Base-by-base conservation (phyloP, 2,329 filamentous ascomycete genomes). In the Penicillium crustosum region DNA sequence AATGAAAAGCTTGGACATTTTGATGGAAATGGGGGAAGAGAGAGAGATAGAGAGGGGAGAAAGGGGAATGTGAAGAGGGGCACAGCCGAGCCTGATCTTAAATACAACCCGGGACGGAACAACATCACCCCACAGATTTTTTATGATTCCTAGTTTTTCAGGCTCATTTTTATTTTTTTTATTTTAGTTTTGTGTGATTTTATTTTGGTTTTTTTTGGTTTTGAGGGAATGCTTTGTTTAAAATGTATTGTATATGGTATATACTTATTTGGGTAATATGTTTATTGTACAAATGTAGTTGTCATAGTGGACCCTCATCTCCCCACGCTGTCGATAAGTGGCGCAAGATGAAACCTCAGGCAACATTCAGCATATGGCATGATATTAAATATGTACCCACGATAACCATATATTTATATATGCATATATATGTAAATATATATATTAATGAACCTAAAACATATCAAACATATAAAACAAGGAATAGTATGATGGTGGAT, bases 1-100 rank as follows among this genome's bases (percentile, higher is more conserved):
- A 53, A 57, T 57, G 49, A 57, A 57, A 57, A 57, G 55, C 49
- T 57, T 57, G 42, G 55, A 57, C 55, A 57, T 57, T 27, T 53
- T 57, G 55, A 57, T 57, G 50, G 23, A 47, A 53, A 49, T 49
- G 25, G 25, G 35, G 43, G 39, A 43, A 53, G 27, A 45, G 36
- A 48, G 33, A 17, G 15, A 43, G 49, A 43, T 36, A 44, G 25
- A 31, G 49, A 36, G 36, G 33, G 49, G 43, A 36, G 42, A n/a
- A n/a, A 42, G 43, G 49, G 33, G 42, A 36, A 36, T 57, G 55
- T 42, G 42, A 57, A 57, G 55, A 57, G 55, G 55, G 55, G 55
- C 49, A 53, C 44, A 48, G 55, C 55, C 55, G 55, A 57, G 55
- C 43, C 43, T 47, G 49, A 38, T 53, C 55, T 57, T 57, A 57